Base-by-base conservation (phyloP, 371 early-diverging fungal genomes). In the Mucor saturninus region DNA sequence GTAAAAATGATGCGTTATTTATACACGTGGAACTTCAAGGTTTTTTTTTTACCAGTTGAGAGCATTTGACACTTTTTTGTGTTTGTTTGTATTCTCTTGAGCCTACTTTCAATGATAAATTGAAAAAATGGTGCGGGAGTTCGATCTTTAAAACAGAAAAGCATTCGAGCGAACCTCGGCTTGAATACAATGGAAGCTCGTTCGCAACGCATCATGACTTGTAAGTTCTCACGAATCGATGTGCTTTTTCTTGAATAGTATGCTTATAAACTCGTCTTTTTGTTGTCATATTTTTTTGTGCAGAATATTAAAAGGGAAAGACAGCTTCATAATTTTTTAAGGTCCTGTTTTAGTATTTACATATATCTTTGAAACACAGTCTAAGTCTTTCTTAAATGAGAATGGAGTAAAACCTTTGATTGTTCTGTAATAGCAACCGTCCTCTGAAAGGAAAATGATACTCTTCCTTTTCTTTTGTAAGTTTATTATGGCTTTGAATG, bases 41-140 rank as follows among this genome's bases (percentile, higher is more conserved):
- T 43, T 11, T 43, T 2, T 43, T 43, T 43, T 29, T 56, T 76
- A 84, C 85, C 67, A 91, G 67, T 54, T 86, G 86, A 1, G 91
- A 91, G 2, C 90, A 76, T 1, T 83, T 89, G 0, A 94, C 92
- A 28, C 52, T 60, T n/a, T 48, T 9, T 14, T 59, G 42, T 38
- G 14, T 54, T 62, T 31, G 35, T 35, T 15, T 29, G 48, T 31
- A 56, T 26, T 32, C 51, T 57, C 50, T 54, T 64, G 0, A 56
- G 53, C 32, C 59, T 56, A 31, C 67, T 71, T 45, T 71, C 71
- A 54, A 71, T 71, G 11, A 92, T 85, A 60, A 97, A 84, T 53
- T 94, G 90, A 67, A 97, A 21, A 91, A 5, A 97, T 86, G 2
- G 96, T 91, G 72, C 97, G 98, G 3, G 92, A 91, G 21, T 21